Evolutionary conservation across 495 filamentous ascomycete genomes (phyloP).

Genomic region (Penicillium steckii): DNA sequence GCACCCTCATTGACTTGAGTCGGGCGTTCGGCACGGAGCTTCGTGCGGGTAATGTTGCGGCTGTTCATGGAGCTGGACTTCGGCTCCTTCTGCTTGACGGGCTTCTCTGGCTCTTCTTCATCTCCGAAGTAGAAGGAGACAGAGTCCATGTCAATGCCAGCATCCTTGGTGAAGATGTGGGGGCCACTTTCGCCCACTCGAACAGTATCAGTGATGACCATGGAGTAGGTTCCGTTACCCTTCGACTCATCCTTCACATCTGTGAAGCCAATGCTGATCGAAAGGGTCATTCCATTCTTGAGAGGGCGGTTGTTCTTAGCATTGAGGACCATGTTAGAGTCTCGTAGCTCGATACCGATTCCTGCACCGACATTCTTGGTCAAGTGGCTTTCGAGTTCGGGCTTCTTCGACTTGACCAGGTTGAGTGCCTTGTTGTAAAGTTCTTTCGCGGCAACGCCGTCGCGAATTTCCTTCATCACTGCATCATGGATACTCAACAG

Average conservation of each 20-base stretch:
- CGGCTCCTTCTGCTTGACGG: conserved; percentile 70
- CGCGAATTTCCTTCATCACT: conserved; percentile 84
- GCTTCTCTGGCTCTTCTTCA: conserved; percentile 67
- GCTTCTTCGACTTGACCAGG: conserved; percentile 80
- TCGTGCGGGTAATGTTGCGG: conserved; percentile 90
- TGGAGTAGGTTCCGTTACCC: conserved; percentile 81
- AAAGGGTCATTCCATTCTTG: conserved; percentile 96
- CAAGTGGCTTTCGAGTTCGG: conserved; percentile 91
- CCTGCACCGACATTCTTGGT: conserved; percentile 84
- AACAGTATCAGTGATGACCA: conserved; percentile 90
- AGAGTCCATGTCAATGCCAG: conserved; percentile 83
- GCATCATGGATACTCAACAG: conserved; percentile 80
- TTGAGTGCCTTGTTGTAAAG: conserved; percentile 84
- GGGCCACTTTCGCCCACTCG: conserved; percentile 76
- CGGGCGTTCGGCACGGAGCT: conserved; percentile 85
- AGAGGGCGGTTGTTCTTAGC: conserved; percentile 77
- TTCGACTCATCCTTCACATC: conserved; percentile 84
- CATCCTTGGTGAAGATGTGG: conserved; percentile 86
- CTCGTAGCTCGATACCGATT: conserved; percentile 88
- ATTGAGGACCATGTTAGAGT: conserved; percentile 77
- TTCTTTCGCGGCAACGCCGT: conserved; percentile 84
- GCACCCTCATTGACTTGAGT: conserved; percentile 86
- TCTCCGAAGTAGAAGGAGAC: conserved; percentile 98
- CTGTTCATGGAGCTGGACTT: conserved; percentile 80
- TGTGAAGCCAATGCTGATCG: conserved; percentile 80